Base-by-base conservation (phyloP, 768 basidiomycete species). In the Gloeopeniophorella convolvens region DNA sequence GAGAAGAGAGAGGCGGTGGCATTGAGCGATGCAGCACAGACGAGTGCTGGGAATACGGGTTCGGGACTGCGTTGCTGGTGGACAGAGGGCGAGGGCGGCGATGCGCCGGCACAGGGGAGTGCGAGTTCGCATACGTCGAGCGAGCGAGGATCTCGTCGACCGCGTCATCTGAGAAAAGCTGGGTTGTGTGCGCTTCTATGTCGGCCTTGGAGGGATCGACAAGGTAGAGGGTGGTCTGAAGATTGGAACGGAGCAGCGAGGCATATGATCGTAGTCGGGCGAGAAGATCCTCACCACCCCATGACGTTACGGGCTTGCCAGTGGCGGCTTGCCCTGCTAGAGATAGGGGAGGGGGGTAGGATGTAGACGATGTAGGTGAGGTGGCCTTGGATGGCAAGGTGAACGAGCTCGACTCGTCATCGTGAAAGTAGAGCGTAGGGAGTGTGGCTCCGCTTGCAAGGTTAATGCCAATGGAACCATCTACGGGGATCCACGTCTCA, bases 161-260 rank as follows among this genome's bases (percentile, higher is more conserved):
- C 5, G 88, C 90, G 58, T 87, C 85, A 59, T 93, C 91, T 3
- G 78, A 78, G 57, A 92, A 94, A 30, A 92, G 65, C 55, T 86
- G 82, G 15, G 78, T 89, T 15, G 89, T 85, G 63, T 98, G 95
- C 0, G 88, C 77, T 57, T 98, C 95, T 32, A 94, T 79, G 66
- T 99, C 96, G n/a, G 83, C 77, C 43, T 85, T 77, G 35, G 89
- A 92, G 0, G 96, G 96, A 64, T 99, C 95, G 43, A 98, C 74
- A 37, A 99, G 77, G 70, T 85, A 98, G 4, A 98, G 68, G 1
- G 83, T 78, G 7, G 92, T 80, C 55, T 96, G 89, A 9, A 98
- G 73, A 27, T 79, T 84, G 1, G 91, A 94, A 15, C 90, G 85
- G 33, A 97, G 73, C 42, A 99, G 68, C 59, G 89, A 83, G 1